Base-by-base conservation (phyloP, 305 asterid genomes). In the Fraxinus angustifolia region DNA sequence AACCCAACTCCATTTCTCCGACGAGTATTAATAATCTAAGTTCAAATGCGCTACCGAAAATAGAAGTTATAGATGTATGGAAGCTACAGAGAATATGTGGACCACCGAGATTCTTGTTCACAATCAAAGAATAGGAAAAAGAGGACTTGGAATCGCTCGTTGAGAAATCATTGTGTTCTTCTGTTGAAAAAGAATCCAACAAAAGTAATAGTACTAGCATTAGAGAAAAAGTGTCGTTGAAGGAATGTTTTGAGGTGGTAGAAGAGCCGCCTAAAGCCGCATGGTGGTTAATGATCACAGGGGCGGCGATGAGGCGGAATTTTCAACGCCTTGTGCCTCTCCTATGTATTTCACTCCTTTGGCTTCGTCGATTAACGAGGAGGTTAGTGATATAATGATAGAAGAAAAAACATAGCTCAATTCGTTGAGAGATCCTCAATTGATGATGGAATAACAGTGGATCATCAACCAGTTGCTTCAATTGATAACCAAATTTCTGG, bases 71-170 rank as follows among this genome's bases (percentile, higher is more conserved):
- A 86, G 96, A 92, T 19, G 72, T 91, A 76, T 75, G 89, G 88
- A 91, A 91, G 83, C 86, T 92, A 35, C 83, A 76, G 72, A 89
- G 90, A 14, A 81, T 83, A 87, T 87, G 83, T 76, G 97, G 92
- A 14, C 92, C 91, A 5, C 90, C 95, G 60, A 88, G 91, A 77
- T 86, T 88, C 82, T 80, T 90, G 28, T 92, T 85, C 34, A 88
- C 95, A 16, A 83, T 92, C 53, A 83, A 84, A 38, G 97, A 90
- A 72, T 92, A 91, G 87, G 94, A 90, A 72, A 87, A 71, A 72
- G 92, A 87, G 6, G 90, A 82, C 3, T 53, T 81, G 79, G 91
- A 91, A 23, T 84, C 88, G 17, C 82, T 87, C 3, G 86, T 81
- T 4, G 85, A 71, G 53, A 78, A 36, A 11, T 45, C 85, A 1